Evolutionary conservation across 2,329 filamentous ascomycete species (phyloP), one percentile per base, ranked within the genome.

Genomic region (Elsinoe batatas): DNA sequence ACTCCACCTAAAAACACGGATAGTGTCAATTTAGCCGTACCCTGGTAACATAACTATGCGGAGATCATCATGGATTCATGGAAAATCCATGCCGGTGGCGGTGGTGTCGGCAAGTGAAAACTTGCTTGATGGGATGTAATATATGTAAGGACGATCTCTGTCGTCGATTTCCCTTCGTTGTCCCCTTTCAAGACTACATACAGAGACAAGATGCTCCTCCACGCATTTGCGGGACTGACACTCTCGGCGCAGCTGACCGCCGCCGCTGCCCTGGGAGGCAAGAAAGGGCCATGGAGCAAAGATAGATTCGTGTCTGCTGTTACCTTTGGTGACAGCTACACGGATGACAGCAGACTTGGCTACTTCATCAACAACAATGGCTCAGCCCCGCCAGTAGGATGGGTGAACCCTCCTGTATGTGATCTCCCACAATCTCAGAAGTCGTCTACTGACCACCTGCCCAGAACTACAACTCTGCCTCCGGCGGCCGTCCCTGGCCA

Each of bases 241-340:
- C 32, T 51, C n/a, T 15, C 47, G 38, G 47, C 47, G 18, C 47
- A 18, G n/a, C 32, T 51, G 20, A 20, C 47, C 17, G 33, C 32
- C n/a, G 47, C 30, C 17, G 15, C 33, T 10, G 26, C 47, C 18
- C 22, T 51, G n/a, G 47, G 47, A 8, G 13, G 32, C 32, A 33
- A 38, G n/a, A 36, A 35, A 15, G 32, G 18, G 2, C 33, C 36
- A 33, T 54, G 51, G 51, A 26, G 36, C 26, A 36, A n/a, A 30
- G 26, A 18, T 11, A 72, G 74, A 36, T 82, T 88, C 64, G 75
- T 80, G 26, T 83, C 80, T 50, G 67, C 88, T 36, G 78, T 88
- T 37, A 77, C 82, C 0, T 89, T 90, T 64, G 85, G 86, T 11
- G 84, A 89, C 67, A 88, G 84, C 68, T 90, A 85, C 64, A 88